These are phyloP conservation scores for Diaporthe aspalathi DNA, from an alignment of 2,329 filamentous ascomycete species.

Conservation along the genomic window DNA sequence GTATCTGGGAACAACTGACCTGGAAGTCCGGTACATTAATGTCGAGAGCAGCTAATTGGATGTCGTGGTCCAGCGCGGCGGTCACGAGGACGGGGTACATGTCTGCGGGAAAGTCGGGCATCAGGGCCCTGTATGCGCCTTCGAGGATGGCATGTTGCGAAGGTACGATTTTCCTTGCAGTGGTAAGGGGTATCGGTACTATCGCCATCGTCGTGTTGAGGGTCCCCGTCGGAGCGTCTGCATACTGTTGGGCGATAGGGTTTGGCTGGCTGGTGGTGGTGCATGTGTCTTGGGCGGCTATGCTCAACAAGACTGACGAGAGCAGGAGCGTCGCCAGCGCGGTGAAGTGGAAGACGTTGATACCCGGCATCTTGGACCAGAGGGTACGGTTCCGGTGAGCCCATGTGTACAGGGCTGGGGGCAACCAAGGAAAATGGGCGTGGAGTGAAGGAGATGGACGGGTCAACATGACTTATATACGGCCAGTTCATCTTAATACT, in stretches of 20 bases:
- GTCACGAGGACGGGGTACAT: constrained; percentile 66
- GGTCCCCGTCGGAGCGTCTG: constrained; percentile 61
- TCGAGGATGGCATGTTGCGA: constrained; percentile 61
- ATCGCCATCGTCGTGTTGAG: constrained; percentile 65
- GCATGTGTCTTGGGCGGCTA: constrained; percentile 41
- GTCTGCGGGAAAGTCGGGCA: constrained; percentile 61
- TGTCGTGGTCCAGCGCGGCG: constrained; percentile 62
- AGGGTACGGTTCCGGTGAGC: not conserved
- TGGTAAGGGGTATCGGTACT: constrained; percentile 60
- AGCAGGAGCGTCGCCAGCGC: constrained; percentile 33
- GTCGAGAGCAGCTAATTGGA: constrained; percentile 54
- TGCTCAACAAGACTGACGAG: constrained; percentile 30
- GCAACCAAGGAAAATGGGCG: not conserved
- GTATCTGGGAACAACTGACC: constrained; percentile 48
- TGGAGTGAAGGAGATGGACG: constrained; percentile 8
- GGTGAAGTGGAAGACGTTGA: constrained; percentile 26
- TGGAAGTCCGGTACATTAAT: constrained; percentile 60
- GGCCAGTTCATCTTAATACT: not conserved
- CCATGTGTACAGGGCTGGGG: not conserved
- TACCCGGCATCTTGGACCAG: constrained; percentile 35
- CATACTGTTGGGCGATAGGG: constrained; percentile 59
- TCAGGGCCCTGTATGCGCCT: constrained; percentile 57
- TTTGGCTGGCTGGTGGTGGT: constrained; percentile 54
- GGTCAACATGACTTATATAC: constrained; percentile 6
- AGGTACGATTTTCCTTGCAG: constrained; percentile 61